Conservation (phyloP, 306 rosid genomes). For the cucumber (Cucumis sativus) region DNA sequence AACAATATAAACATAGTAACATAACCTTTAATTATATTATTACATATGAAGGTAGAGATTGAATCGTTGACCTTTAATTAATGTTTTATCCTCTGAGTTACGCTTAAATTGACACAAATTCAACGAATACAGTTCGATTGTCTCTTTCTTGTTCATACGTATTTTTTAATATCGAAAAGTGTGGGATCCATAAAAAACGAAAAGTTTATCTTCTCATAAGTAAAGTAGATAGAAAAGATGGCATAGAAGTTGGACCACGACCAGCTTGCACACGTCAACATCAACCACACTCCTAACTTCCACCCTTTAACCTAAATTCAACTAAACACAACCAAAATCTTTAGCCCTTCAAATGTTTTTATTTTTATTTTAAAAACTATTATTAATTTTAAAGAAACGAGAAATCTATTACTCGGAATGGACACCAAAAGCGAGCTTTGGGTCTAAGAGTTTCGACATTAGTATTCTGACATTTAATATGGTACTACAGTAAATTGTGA, state of each 20-base stretch:
- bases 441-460: background rate
- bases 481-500: too few species aligned
- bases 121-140: background rate
- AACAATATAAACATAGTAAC: background rate
- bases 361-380: background rate
- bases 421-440: background rate
- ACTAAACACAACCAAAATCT: background rate
- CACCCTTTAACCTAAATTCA: background rate
- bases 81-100: background rate
- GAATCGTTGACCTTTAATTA: too few species aligned
- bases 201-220: background rate
- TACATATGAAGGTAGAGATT: background rate
- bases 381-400: background rate
- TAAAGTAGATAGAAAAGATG: background rate
- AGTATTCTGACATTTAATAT: too few species aligned
- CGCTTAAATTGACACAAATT: too few species aligned
- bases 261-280: background rate
- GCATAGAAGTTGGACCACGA: background rate
- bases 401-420: background rate
- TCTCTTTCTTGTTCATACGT: background rate
- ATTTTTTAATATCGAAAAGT: background rate
- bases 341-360: background rate
- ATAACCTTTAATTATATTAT: too few species aligned
- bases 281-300: slow-evolving; percentile 5
- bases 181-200: background rate